Evolutionary conservation across 495 filamentous ascomycete species (phyloP), one percentile per base, ranked within the genome.

Genomic region (Glonium stellatum): DNA sequence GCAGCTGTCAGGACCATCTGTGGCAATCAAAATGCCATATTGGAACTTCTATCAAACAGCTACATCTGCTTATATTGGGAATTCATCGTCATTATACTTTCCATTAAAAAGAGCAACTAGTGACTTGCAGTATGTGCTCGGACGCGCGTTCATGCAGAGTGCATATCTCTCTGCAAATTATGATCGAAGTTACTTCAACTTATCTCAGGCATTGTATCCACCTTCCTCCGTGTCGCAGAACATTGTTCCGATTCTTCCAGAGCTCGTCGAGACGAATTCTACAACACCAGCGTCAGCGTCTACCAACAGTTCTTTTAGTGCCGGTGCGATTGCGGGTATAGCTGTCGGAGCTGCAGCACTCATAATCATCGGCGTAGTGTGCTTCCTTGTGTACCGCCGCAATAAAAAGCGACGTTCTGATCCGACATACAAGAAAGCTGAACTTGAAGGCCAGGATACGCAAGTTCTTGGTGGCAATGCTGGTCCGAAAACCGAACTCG

Each of bases 61-160:
- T 8, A 61, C 56, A 1, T 18, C 67, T 25, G 58, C 71, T 1
- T 62, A 60, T 27, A 34, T 63, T 35, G 27, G 27, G 22, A 68
- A 70, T 31, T 41, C 62, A 22, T 61, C 63, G 4, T 63, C 61
- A 8, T 60, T 61, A 35, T 75, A 73, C 55, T 73, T 75, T 55
- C 71, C 72, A 13, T 59, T 75, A 3, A 62, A 64, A 27, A 58
- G 67, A 15, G 72, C 71, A 6, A 58, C 60, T 13, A 70, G 69
- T 39, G 62, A 69, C 21, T 59, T 62, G 15, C 71, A 73, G 51
- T 71, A 69, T 50, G 62, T 71, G 10, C 59, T 73, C 13, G 71
- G 71, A 31, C 68, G 71, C 22, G 67, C 68, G 0, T 73, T 73
- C 53, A 56, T 73, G 9, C 70, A 73, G 41, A 67, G 71, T 34